Evolutionary conservation across 805 yeast species (phyloP).

Genomic region (Hyphopichia homilentoma): DNA sequence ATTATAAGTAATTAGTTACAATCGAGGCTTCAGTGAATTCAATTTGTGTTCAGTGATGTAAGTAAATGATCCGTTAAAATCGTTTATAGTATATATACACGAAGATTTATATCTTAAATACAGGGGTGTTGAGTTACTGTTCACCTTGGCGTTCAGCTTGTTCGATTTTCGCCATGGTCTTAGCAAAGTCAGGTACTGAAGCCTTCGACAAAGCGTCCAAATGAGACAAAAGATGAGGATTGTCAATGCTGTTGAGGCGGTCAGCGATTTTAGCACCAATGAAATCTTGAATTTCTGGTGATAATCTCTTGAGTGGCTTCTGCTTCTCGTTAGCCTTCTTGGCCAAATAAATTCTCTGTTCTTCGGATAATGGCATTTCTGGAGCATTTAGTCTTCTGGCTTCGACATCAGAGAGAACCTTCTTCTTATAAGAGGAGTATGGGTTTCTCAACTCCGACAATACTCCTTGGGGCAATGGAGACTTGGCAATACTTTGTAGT

Average conservation of each 20-base stretch:
- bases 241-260: slow-evolving; percentile 32
- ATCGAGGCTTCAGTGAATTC: too few species aligned
- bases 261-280: slow-evolving; percentile 48
- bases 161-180: slow-evolving; percentile 21
- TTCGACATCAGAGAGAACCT: slow-evolving; percentile 53
- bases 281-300: slow-evolving; percentile 53
- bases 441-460: slow-evolving; percentile 72
- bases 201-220: slow-evolving; percentile 35
- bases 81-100: too few species aligned
- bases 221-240: slow-evolving; percentile 33
- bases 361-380: slow-evolving; percentile 68
- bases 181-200: slow-evolving; percentile 26
- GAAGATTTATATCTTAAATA: too few species aligned
- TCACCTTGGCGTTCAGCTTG: slow-evolving; percentile 7
- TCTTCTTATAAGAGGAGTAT: slow-evolving; percentile 60
- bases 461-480: slow-evolving; percentile 69
- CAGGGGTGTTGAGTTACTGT: too few species aligned
- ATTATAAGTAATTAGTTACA: slow-evolving; percentile 42
- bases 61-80: too few species aligned
- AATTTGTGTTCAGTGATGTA: not conserved
- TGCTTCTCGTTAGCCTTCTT: slow-evolving; percentile 43
- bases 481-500: slow-evolving; percentile 60
- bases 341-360: slow-evolving; percentile 56
- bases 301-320: slow-evolving; percentile 36
- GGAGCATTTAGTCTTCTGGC: slow-evolving; percentile 64